These are phyloP conservation scores for Warburgia ugandensis DNA, from an alignment of 164 flowering plant genomes.

Conservation along the genomic window DNA sequence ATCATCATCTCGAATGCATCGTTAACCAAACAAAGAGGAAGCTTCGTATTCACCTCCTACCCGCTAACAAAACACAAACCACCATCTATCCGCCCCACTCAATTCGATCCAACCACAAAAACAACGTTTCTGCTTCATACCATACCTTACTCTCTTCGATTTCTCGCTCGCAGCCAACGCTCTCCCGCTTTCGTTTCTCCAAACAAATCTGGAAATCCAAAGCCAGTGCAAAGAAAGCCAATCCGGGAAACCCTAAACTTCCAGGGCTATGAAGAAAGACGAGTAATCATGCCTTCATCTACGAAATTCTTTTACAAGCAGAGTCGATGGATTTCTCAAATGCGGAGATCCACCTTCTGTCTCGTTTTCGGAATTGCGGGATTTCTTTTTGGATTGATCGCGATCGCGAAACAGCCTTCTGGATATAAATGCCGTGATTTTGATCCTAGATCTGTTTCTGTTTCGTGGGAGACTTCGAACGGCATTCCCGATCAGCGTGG, in stretches of 20 bases:
- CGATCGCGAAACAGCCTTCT: slow-evolving; percentile 14
- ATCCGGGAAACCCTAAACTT: slow-evolving; percentile 11
- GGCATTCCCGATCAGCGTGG: slow-evolving; percentile 3
- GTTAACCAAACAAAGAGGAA: too few species aligned
- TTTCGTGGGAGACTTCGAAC: slow-evolving; percentile 45
- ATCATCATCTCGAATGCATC: too few species aligned
- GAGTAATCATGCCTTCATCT: slow-evolving; percentile 49
- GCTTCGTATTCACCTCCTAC: too few species aligned
- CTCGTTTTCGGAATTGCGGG: slow-evolving; percentile 48
- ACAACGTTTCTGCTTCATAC: too few species aligned
- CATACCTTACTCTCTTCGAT: too few species aligned
- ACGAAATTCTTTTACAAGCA: slow-evolving; percentile 59
- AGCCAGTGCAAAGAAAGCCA: too few species aligned
- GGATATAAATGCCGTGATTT: slow-evolving; percentile 24
- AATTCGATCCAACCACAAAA: too few species aligned
- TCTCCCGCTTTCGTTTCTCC: too few species aligned
- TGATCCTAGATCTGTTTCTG: slow-evolving; percentile 54
- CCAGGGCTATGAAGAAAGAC: slow-evolving; percentile 8
- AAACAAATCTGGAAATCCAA: too few species aligned
- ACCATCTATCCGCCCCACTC: too few species aligned
- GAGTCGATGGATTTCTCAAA: slow-evolving; percentile 13
- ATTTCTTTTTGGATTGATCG: slow-evolving; percentile 37
- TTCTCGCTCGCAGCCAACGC: too few species aligned
- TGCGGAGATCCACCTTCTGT: slow-evolving; percentile 30
- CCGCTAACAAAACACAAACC: too few species aligned